Evolutionary conservation across 768 basidiomycete species (phyloP).

Genomic region (Austroboletus eburneus): DNA sequence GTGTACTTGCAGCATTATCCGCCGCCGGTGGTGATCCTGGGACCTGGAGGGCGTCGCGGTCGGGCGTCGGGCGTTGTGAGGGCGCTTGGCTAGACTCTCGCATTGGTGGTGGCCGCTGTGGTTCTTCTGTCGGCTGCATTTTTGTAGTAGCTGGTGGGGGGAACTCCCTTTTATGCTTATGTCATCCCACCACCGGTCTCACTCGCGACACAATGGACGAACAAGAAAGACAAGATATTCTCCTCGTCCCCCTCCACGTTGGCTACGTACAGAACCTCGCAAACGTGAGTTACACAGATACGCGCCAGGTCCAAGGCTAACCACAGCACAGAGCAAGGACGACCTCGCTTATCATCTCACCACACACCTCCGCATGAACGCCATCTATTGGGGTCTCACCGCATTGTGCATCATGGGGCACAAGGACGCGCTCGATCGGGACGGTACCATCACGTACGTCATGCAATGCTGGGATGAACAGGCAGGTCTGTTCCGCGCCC

Average conservation of each 20-base stretch:
- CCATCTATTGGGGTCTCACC: slow-evolving; percentile 94
- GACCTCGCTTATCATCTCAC: slow-evolving; percentile 88
- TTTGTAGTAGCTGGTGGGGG: not conserved
- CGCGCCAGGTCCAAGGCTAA: not conserved
- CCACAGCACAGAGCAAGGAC: slow-evolving; percentile 58
- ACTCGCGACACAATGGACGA: slow-evolving; percentile 9
- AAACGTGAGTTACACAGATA: slow-evolving; percentile 41
- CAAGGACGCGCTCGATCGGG: slow-evolving; percentile 71
- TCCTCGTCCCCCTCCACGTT: slow-evolving; percentile 60
- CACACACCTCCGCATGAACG: slow-evolving; percentile 90
- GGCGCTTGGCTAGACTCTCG: slow-evolving; percentile 24
- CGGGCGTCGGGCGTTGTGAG: slow-evolving; percentile 17
- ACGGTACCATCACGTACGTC: slow-evolving; percentile 86
- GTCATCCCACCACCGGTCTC: not conserved
- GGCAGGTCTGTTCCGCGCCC: slow-evolving; percentile 47
- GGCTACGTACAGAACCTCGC: slow-evolving; percentile 74
- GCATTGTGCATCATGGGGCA: slow-evolving; percentile 79
- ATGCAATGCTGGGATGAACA: slow-evolving; percentile 95
- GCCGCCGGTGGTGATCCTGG: slow-evolving; percentile 7
- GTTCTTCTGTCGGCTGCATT: slow-evolving; percentile 23
- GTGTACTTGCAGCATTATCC: slow-evolving; percentile 26
- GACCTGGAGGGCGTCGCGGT: slow-evolving; percentile 9
- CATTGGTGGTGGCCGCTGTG: slow-evolving; percentile 18
- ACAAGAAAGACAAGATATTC: slow-evolving; percentile 14
- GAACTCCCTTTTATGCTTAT: not conserved